These are phyloP conservation scores for Rhodomyrtus psidioides DNA, from an alignment of 441 rosid species.

Conservation along the genomic window DNA sequence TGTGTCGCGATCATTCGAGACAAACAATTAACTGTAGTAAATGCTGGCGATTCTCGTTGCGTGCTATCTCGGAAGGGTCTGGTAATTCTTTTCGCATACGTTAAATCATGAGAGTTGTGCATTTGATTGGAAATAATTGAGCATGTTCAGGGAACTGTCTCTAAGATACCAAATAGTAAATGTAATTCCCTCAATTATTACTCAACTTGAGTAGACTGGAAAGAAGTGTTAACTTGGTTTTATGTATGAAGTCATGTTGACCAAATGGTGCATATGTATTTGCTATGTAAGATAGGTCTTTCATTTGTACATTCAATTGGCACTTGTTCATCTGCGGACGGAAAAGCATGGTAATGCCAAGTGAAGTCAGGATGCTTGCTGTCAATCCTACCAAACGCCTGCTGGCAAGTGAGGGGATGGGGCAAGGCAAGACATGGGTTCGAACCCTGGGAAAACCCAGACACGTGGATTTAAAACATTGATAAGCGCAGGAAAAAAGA, in stretches of 20 bases:
- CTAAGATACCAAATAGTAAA: not conserved
- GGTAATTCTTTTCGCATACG: slow-evolving; percentile 30
- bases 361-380: not conserved
- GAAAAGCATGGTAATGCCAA: not conserved
- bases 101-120: not conserved
- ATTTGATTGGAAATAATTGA: not conserved
- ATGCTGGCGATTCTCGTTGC: slow-evolving; percentile 95
- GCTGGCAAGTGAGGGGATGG: not conserved
- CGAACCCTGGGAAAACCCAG: not conserved
- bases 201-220: not conserved
- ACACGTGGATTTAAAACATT: not conserved
- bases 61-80: slow-evolving; percentile 80
- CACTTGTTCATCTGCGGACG: not conserved
- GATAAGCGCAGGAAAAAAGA: not conserved
- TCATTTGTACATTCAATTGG: not conserved
- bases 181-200: not conserved
- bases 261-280: not conserved
- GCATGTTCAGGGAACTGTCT: not conserved
- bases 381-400: not conserved
- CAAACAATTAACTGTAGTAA: slow-evolving; percentile 67
- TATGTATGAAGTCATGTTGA: not conserved
- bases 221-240: not conserved
- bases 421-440: not conserved
- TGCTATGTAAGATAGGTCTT: not conserved
- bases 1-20: slow-evolving; percentile 68